A percentile compares a stretch with the other conserved stretches of the same genome.
Evolutionary conservation across 805 yeast species (phyloP).

Genomic region (Saturnispora gosingensis): DNA sequence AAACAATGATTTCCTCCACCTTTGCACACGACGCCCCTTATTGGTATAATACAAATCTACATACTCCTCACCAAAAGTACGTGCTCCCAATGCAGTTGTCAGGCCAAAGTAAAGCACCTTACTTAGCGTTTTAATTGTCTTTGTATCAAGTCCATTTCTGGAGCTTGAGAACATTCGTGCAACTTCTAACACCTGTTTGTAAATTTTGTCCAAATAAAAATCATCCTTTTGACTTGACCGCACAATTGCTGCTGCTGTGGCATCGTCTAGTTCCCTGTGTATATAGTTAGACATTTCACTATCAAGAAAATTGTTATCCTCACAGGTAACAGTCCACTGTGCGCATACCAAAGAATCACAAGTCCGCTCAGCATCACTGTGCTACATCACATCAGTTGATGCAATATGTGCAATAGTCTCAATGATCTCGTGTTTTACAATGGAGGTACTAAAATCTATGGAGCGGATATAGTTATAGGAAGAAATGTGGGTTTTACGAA

Average conservation of each 20-base stretch:
- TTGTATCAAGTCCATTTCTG: constrained; percentile 50
- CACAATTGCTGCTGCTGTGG: constrained; percentile 85
- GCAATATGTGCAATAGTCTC: no score
- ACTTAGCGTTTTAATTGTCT: constrained; percentile 49
- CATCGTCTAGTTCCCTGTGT: constrained; percentile 22
- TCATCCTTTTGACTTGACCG: constrained; percentile 87
- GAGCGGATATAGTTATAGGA: no score
- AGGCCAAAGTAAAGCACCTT: constrained; percentile 57
- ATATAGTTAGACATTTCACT: not conserved
- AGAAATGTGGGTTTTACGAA: no score
- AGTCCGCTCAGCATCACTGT: no score
- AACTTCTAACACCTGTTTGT: constrained; percentile 44
- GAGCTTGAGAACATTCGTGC: constrained; percentile 46
- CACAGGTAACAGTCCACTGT: not conserved
- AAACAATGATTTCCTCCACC: constrained; percentile 44
- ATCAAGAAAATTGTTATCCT: not conserved
- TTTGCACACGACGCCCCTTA: constrained; percentile 31
- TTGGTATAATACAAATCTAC: constrained; percentile 56
- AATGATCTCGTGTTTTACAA: no score
- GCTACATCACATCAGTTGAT: no score
- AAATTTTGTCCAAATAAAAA: constrained; percentile 51
- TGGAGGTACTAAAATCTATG: no score
- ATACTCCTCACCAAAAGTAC: constrained; percentile 92
- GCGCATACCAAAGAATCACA: not conserved
- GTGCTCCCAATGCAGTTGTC: constrained; percentile 67